Evolutionary conservation across 257 asterid species (phyloP).

Genomic region (Solanum pimpinellifolium): DNA sequence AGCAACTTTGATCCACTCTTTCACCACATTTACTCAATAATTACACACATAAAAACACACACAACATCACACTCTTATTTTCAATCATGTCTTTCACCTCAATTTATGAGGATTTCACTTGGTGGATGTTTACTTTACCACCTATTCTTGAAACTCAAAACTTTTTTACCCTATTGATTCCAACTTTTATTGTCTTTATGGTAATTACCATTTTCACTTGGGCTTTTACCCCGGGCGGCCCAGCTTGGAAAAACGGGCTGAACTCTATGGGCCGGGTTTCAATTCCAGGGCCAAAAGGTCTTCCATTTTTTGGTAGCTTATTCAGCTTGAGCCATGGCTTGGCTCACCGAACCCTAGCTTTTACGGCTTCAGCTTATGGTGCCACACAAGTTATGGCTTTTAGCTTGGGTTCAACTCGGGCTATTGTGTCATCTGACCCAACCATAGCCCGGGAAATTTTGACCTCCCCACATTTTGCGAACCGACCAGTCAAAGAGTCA

Average conservation of each 20-base stretch:
- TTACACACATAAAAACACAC: not conserved
- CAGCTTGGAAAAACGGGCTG: conserved; percentile 41
- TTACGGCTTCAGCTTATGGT: conserved; percentile 22
- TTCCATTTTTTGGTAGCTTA: conserved; percentile 53
- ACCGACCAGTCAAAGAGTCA: conserved; percentile 49
- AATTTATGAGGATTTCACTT: conserved; percentile 17
- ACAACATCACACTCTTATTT: not conserved
- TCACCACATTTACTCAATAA: not conserved
- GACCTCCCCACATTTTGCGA: conserved; percentile 42
- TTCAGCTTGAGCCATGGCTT: conserved; percentile 47
- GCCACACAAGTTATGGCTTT: conserved; percentile 43
- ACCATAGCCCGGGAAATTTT: conserved; percentile 36
- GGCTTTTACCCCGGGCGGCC: conserved; percentile 35
- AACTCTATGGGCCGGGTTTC: conserved; percentile 19
- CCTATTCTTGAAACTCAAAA: conserved; percentile 26
- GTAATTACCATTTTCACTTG: conserved; percentile 21
- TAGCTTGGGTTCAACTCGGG: conserved; percentile 45
- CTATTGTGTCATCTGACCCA: conserved; percentile 33
- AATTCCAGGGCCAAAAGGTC: conserved; percentile 45
- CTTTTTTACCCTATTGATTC: not conserved
- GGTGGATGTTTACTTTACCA: conserved; percentile 33
- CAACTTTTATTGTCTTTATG: not conserved
- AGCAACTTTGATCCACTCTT: not conserved
- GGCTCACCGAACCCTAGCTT: conserved; percentile 45
- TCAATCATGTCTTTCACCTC: conserved; percentile 26